phyloP scores from a whole-genome alignment of 352 stramenopile species.

The Globisporangium radiosum region DNA sequence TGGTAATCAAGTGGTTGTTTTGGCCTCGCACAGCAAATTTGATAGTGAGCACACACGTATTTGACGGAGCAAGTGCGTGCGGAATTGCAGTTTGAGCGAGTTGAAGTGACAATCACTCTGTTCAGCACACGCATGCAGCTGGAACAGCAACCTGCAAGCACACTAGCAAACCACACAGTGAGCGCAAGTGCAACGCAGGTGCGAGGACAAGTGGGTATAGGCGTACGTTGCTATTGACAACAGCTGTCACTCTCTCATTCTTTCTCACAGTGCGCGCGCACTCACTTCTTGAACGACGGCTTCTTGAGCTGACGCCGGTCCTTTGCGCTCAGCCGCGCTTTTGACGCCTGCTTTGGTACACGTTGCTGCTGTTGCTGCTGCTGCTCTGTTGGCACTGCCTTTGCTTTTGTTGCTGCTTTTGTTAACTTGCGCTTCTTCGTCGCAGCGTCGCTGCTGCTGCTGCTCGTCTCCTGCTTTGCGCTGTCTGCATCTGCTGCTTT shows the following conservation, averaged over 20 bases:
- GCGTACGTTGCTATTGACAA: slow-evolving; percentile 3
- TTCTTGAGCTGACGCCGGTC: slow-evolving; percentile 13
- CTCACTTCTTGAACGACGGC: slow-evolving; percentile 9
- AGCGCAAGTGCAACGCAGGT: neutral
- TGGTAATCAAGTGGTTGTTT: neutral
- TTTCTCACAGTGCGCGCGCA: no score
- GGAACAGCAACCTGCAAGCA: neutral
- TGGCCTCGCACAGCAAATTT: no score
- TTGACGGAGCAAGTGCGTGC: no score
- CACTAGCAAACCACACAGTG: neutral
- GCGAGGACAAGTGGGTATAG: neutral
- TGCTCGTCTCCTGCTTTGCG: neutral
- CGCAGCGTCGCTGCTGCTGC: neutral
- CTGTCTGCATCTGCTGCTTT: slow-evolving; percentile 3
- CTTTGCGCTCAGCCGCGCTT: slow-evolving; percentile 16
- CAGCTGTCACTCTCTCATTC: neutral
- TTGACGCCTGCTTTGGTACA: neutral
- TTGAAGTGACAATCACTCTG: neutral
- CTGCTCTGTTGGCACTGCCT: neutral
- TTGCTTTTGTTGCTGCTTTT: neutral
- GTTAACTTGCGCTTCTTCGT: neutral
- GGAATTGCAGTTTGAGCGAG: neutral
- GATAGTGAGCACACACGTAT: no score
- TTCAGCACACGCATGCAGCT: no score
- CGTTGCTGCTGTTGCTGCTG: slow-evolving; percentile 17